Base-by-base conservation (phyloP, 2,329 filamentous ascomycete genomes). In the Apiospora marii region DNA sequence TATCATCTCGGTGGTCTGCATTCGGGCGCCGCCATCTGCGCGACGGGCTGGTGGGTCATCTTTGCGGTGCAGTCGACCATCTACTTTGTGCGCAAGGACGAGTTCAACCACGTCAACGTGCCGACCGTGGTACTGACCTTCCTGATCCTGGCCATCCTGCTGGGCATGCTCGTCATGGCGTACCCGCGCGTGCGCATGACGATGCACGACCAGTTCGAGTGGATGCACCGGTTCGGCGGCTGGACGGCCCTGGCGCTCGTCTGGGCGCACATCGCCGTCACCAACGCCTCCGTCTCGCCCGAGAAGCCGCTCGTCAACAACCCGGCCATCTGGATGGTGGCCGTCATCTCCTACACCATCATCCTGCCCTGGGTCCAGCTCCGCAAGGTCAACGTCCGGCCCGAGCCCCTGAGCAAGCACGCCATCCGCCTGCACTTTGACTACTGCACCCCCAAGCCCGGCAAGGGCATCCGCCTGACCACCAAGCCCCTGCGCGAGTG, bases 281-380 rank as follows among this genome's bases (percentile, higher is more conserved):
- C 81, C 69, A 76, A 77, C 14, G 78, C 80, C 27, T 72, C 80
- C 19, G 64, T 75, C 13, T 72, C 74, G 43, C 74, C 84, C 4
- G 75, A 77, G 7, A 14, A 72, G n/a, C 78, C 80, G 51, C 78
- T 91, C 13, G 69, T 87, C 74, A 73, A 78, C 22, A 85, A 85
- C 12, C 79, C 79, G 0, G 76, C 77, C 27, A 78, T 93, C 80
- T 93, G 90, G 90, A 86, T 89, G 74, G 82, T 93, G 19, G 74
- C 87, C 48, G 74, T 87, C 70, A 87, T 88, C 49, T 92, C 90
- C 4, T 71, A 83, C 44, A 85, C 88, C 72, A 85, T 92, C 69
- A 81, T 91, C 64, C 86, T 89, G 70, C 90, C 92, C 1, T 93
- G 92, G 91, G 77, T 90, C 0, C 83, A 88, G 49, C 86, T 93